These are phyloP conservation scores for Phlyctochytrium planicorne DNA, from an alignment of 192 early-diverging fungal species.

Conservation along the genomic window DNA sequence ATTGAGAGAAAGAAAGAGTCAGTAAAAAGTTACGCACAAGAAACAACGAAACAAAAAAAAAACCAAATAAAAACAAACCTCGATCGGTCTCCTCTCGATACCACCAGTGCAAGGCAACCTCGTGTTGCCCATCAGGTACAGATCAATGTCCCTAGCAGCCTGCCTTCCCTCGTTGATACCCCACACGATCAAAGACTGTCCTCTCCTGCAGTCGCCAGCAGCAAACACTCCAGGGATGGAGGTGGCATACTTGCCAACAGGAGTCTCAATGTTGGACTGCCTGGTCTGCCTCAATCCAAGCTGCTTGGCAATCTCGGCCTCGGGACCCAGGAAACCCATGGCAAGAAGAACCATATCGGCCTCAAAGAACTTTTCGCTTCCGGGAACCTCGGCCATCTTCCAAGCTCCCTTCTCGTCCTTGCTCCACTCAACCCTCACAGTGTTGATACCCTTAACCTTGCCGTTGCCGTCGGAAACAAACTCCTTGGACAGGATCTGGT, in stretches of 20 bases:
- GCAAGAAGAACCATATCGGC: constrained; percentile 92
- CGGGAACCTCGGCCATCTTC: constrained; percentile 86
- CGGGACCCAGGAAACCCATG: constrained; percentile 96
- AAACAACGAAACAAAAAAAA: not conserved
- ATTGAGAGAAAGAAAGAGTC: not conserved
- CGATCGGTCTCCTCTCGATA: constrained; percentile 42
- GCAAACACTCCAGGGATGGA: constrained; percentile 82
- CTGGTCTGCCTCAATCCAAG: constrained; percentile 74
- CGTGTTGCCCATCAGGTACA: constrained; percentile 76
- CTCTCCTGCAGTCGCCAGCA: constrained; percentile 96
- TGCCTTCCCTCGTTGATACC: constrained; percentile 98
- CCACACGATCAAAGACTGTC: constrained; percentile 95
- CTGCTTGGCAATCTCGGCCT: constrained; percentile 78
- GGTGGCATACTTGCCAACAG: constrained; percentile 76
- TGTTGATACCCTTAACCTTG: constrained; percentile 86
- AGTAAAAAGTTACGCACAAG: not conserved
- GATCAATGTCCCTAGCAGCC: constrained; percentile 90
- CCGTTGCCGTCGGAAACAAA: constrained; percentile 84
- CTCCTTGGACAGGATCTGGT: constrained; percentile 92
- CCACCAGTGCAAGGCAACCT: constrained; percentile 87
- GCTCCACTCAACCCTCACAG: constrained; percentile 94
- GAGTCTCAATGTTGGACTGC: constrained; percentile 80
- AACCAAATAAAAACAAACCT: not conserved
- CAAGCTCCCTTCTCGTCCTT: constrained; percentile 73
- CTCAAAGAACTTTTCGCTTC: constrained; percentile 78